Base-by-base conservation (phyloP, 768 basidiomycete species). In the Kwoniella sp. region DNA sequence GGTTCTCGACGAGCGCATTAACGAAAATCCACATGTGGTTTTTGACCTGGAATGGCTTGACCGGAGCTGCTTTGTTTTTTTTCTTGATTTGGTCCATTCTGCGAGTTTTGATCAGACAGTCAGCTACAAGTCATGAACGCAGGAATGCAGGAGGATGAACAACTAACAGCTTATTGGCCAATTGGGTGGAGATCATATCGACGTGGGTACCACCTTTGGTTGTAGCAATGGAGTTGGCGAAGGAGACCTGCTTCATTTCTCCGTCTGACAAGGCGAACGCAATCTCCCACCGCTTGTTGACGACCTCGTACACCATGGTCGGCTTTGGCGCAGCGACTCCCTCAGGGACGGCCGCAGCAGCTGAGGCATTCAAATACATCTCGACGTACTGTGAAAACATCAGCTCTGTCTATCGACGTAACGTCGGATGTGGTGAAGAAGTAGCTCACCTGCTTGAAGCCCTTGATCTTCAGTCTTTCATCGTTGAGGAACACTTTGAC, bases 1-100 rank as follows among this genome's bases (percentile, higher is more conserved):
- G 95, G 76, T 99, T 99, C 82, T 95, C 94, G 69, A 99, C 88
- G 64, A 96, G 83, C 15, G 91, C 87, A 73, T 97, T 98, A 76
- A 99, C 88, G 74, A 98, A 99, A 58, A 99, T 85, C 92, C 91
- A 94, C 88, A 99, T 92, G 77, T 99, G 94, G 73, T 89, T 93
- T 84, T 92, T 95, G 82, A 98, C 88, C 81, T 96, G 92, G 57
- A 88, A 86, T 17, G 91, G 85, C 79, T 97, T 98, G 73, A 98
- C 89, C 0, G 89, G 85, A n/a, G 93, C 92, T 2, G 84, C 92
- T 82, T 96, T 97, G 83, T 99, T 96, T 86, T 95, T 98, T 87
- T 97, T 97, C 77, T 87, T 83, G 68, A 98, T 92, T 7, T 85
- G 85, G 15, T 88, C 82, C 65, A 93, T 84, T 33, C 77, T 78